Conservation (phyloP, 2,329 filamentous ascomycete species). For the Onygenales sp. region DNA sequence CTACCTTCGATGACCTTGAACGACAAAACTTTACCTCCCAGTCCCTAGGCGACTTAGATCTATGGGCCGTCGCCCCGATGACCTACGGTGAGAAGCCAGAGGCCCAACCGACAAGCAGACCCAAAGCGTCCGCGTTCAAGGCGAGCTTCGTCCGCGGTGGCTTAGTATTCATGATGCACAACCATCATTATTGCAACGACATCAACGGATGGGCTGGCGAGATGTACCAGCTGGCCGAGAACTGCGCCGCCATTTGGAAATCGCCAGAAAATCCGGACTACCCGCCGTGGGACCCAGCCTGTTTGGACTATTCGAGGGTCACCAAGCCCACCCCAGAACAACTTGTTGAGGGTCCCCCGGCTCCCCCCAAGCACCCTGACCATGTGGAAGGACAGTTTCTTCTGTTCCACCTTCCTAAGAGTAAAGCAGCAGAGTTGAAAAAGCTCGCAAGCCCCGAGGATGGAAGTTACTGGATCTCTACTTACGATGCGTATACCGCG, state of each 20-base stretch:
- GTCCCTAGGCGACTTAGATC: slow-evolving; percentile 23
- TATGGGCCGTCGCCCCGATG: slow-evolving; percentile 30
- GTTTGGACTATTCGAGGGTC: slow-evolving; percentile 27
- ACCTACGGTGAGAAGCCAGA: slow-evolving; percentile 33
- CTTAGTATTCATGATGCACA: slow-evolving; percentile 33
- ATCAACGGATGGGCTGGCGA: slow-evolving; percentile 34
- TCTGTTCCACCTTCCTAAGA: slow-evolving; percentile 37
- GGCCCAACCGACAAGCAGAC: slow-evolving; percentile 24
- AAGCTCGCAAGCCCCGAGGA: slow-evolving; percentile 23
- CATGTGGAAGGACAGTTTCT: slow-evolving; percentile 18
- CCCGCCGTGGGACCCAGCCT: slow-evolving; percentile 27
- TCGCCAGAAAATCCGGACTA: slow-evolving; percentile 13
- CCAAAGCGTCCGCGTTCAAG: slow-evolving; percentile 30
- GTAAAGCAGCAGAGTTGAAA: slow-evolving; percentile 35
- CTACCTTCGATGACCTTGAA: slow-evolving; percentile 32
- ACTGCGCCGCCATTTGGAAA: slow-evolving; percentile 25
- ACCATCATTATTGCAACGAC: slow-evolving; percentile 37
- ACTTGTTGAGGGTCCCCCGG: slow-evolving; percentile 22
- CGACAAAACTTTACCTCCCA: slow-evolving; percentile 24
- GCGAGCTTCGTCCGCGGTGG: slow-evolving; percentile 35
- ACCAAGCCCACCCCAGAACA: slow-evolving; percentile 20
- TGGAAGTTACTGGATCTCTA: slow-evolving; percentile 34
- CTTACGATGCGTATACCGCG: slow-evolving; percentile 37
- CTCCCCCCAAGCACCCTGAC: slow-evolving; percentile 20
- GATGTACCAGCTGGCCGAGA: slow-evolving; percentile 34